These are phyloP conservation scores for Mycosphaerella sp. DNA, from an alignment of 2,329 filamentous ascomycete species.

Conservation along the genomic window DNA sequence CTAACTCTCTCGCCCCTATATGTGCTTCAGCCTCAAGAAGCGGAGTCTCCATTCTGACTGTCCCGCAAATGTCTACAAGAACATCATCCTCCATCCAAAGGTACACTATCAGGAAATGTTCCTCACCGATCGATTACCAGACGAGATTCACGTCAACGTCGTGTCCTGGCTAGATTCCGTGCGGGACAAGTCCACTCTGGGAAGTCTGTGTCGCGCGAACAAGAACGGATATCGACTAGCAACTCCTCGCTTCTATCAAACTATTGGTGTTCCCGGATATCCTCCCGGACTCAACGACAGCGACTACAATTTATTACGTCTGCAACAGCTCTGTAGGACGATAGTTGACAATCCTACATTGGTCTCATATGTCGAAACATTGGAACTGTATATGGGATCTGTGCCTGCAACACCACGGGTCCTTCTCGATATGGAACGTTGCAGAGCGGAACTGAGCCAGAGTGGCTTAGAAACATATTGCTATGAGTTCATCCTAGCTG, in stretches of 20 bases:
- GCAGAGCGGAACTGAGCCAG: background rate
- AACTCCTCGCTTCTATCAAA: constrained; percentile 1
- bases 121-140: background rate
- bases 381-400: background rate
- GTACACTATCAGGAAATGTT: background rate
- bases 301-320: background rate
- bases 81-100: too few species aligned
- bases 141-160: constrained; percentile 8
- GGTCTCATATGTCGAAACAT: background rate
- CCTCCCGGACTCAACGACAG: background rate
- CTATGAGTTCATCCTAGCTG: background rate
- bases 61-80: too few species aligned
- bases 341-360: background rate
- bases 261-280: background rate
- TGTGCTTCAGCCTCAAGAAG: too few species aligned
- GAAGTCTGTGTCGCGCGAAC: background rate
- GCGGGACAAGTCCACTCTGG: background rate
- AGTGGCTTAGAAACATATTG: background rate
- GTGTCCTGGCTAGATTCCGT: background rate
- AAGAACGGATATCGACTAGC: background rate
- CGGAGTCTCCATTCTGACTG: too few species aligned
- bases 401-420: too few species aligned
- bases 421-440: background rate
- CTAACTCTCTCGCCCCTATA: too few species aligned
- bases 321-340: background rate